Percentiles rank a stretch among this genome's conserved stretches.
These are phyloP conservation scores for Talaromyces wortmannii DNA, from an alignment of 495 filamentous ascomycete species.

Conservation along the genomic window DNA sequence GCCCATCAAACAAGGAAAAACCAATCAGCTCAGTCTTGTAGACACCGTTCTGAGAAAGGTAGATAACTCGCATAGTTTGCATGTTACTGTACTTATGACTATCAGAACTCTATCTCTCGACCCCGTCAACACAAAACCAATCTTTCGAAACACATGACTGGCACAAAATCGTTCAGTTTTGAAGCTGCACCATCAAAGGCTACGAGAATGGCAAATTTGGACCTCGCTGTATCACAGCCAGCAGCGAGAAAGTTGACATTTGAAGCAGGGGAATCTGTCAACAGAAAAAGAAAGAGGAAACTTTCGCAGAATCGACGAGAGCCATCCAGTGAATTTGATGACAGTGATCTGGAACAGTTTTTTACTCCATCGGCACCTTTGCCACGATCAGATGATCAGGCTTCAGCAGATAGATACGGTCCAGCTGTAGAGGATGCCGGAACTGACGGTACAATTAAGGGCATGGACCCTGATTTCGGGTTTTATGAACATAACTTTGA, in stretches of 20 bases:
- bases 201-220: neutral
- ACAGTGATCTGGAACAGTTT: neutral
- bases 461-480: too few species aligned
- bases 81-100: too few species aligned
- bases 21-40: neutral
- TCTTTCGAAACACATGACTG: too few species aligned
- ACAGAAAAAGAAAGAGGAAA: neutral
- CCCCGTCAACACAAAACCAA: too few species aligned
- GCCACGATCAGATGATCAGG: neutral
- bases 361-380: neutral
- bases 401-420: neutral
- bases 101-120: too few species aligned
- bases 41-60: neutral
- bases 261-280: neutral
- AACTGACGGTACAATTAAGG: constrained; percentile 2
- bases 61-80: too few species aligned
- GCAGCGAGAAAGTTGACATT: neutral
- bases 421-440: neutral
- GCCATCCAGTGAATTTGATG: neutral
- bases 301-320: neutral
- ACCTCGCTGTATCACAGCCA: neutral
- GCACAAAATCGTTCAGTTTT: neutral
- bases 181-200: neutral
- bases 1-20: neutral
- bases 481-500: constrained; percentile 3